These are phyloP conservation scores for Colletotrichum limetticola DNA, from an alignment of 2,329 filamentous ascomycete species.

Conservation along the genomic window DNA sequence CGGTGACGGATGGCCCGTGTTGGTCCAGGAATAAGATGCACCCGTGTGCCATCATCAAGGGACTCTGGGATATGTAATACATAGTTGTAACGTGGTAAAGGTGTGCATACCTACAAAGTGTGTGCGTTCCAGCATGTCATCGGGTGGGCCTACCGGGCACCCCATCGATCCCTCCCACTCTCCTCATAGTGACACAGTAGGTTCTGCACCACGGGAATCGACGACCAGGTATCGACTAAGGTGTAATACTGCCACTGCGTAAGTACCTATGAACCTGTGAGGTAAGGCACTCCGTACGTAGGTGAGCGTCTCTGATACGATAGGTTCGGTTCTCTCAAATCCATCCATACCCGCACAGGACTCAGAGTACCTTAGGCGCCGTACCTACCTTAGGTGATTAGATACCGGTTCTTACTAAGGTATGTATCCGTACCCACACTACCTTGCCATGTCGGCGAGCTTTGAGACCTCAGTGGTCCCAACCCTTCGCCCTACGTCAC, in stretches of 20 bases:
- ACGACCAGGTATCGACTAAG: background rate
- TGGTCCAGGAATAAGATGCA: background rate
- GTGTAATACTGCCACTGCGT: background rate
- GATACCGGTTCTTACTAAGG: no score
- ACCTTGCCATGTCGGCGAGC: background rate
- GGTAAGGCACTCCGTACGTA: background rate
- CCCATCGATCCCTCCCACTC: background rate
- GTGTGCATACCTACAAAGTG: background rate
- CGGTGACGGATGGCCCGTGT: background rate
- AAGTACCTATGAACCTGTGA: background rate
- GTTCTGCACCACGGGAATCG: background rate
- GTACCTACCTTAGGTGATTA: no score
- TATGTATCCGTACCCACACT: no score
- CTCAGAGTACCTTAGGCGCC: no score
- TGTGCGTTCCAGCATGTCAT: background rate
- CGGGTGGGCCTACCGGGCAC: background rate
- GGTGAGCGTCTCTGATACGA: background rate
- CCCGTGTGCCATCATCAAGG: background rate
- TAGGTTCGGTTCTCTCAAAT: background rate
- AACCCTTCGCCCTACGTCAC: slow-evolving; percentile 16
- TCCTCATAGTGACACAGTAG: background rate
- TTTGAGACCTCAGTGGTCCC: slow-evolving; percentile 3
- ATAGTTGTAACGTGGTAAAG: background rate
- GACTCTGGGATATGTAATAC: background rate
- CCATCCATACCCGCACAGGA: background rate